phyloP scores from a whole-genome alignment of 768 basidiomycete species.

The Fistulinella prunicolor region DNA sequence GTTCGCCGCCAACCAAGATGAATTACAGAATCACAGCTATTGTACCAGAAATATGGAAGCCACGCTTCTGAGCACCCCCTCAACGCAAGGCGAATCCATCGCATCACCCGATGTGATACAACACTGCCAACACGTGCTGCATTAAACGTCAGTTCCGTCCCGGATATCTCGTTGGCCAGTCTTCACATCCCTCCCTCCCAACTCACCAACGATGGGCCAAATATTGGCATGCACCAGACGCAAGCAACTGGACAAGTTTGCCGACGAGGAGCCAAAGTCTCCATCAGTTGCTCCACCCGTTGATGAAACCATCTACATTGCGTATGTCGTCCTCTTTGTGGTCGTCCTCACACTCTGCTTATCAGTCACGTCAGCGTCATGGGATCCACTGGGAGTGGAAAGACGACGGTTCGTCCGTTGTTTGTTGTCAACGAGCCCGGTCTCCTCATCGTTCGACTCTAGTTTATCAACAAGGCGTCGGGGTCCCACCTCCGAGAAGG shows the following conservation, averaged over 20 bases:
- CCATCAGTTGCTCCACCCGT: constrained; percentile 11
- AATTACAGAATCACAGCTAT: constrained; percentile 19
- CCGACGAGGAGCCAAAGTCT: constrained; percentile 26
- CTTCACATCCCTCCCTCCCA: constrained; percentile 14
- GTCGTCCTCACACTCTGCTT: constrained; percentile 14
- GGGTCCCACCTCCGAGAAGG: constrained; percentile 33
- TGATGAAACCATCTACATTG: constrained; percentile 28
- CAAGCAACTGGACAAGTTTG: constrained; percentile 25
- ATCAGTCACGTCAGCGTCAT: constrained; percentile 31
- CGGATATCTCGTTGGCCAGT: constrained; percentile 24
- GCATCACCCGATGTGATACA: constrained; percentile 29
- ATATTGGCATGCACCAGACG: constrained; percentile 23
- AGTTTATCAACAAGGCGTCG: constrained; percentile 39
- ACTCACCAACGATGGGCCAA: constrained; percentile 29
- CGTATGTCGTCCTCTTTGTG: constrained; percentile 17
- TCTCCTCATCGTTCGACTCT: constrained; percentile 2
- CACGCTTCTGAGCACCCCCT: constrained; percentile 27
- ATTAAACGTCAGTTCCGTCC: constrained; percentile 25
- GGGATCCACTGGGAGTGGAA: constrained; percentile 36
- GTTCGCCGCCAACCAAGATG: constrained; percentile 15
- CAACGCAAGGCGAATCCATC: constrained; percentile 25
- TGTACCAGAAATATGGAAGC: constrained; percentile 16
- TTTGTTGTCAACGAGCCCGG: neutral
- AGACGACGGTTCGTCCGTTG: constrained; percentile 30
- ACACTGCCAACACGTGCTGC: constrained; percentile 27